A percentile compares a stretch with the other conserved stretches of the same genome.
Conservation (phyloP, 345 rosid genomes). For the Citrus sp. region DNA sequence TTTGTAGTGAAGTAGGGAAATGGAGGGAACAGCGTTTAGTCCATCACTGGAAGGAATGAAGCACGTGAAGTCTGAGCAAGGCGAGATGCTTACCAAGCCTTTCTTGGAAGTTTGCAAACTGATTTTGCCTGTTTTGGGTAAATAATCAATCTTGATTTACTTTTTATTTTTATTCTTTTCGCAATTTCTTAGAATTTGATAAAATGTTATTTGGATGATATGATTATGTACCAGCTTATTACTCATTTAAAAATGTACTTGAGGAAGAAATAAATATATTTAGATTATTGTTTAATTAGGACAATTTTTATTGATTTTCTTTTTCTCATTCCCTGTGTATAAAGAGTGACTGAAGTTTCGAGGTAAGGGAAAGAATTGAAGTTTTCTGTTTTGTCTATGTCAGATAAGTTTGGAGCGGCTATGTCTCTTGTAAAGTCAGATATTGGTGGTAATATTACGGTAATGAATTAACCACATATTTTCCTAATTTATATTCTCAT, state of each 20-base stretch:
- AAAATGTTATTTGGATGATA: not conserved
- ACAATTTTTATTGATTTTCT: too few species aligned
- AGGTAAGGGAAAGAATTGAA: not conserved
- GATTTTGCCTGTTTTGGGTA: constrained; percentile 83
- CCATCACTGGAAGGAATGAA: constrained; percentile 90
- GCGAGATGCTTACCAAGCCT: constrained; percentile 80
- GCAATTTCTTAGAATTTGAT: not conserved
- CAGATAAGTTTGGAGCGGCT: constrained; percentile 95
- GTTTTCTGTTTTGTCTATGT: not conserved
- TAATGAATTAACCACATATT: constrained; percentile 19
- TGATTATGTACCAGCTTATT: too few species aligned
- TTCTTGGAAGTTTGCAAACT: constrained; percentile 85
- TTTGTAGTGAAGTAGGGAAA: constrained; percentile 15
- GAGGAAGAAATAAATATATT: too few species aligned
- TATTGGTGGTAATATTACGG: constrained; percentile 86
- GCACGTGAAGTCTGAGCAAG: constrained; percentile 61
- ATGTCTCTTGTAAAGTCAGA: constrained; percentile 88
- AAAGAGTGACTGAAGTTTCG: not conserved
- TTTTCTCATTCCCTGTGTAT: not conserved
- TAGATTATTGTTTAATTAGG: too few species aligned
- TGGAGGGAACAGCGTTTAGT: constrained; percentile 78
- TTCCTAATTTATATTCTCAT: not conserved
- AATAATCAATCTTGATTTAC: not conserved
- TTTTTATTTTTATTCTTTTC: not conserved
- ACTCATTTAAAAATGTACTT: too few species aligned